Evolutionary conservation across 352 stramenopile genomes (phyloP), one percentile per base, ranked within the genome.

Genomic region (Globisporangium ultimum): DNA sequence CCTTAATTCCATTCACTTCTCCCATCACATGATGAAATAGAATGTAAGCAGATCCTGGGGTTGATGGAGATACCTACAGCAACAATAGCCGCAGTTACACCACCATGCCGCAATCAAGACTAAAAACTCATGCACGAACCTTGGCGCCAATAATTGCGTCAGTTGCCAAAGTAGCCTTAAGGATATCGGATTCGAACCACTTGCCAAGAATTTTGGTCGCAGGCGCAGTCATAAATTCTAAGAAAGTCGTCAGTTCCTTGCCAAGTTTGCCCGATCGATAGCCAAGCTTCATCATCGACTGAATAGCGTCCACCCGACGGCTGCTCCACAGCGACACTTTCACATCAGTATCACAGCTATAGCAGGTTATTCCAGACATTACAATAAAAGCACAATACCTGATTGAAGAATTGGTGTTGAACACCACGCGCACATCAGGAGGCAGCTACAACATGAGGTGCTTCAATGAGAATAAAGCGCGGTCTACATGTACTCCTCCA

Each of bases 1-100:
- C 89, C 48, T 95, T 94, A 11, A 91, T 61, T 18, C 88, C 88
- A 43, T 93, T 90, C 17, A 93, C 83, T 72, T 97, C 89, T 18
- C 89, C 89, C 89, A 97, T 97, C 20, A 97, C 91, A 55, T 97
- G 89, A 48, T 97, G 89, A 22, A 97, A 89, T 18, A 97, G 63
- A 47, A 97, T 95, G 60, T 97, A 97, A 0, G 84, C 89, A 2
- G 87, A 97, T 43, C 89, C 89, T 46, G 87, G 85, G 11, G 83
- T 90, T 18, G 80, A 93, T 1, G 88, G 88, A 15, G 80, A 90
- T 15, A 93, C 68, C 83, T 92, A 53, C 1, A 43, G 41, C 28
- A 36, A 10, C 28, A 36, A 36, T 36, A 36, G 28, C 4, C 41
- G 58, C 24, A 48, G 12, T 7, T 36, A 8, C 8, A 28, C 10